Evolutionary conservation across 495 filamentous ascomycete genomes (phyloP).

Genomic region (Tuber borchii): DNA sequence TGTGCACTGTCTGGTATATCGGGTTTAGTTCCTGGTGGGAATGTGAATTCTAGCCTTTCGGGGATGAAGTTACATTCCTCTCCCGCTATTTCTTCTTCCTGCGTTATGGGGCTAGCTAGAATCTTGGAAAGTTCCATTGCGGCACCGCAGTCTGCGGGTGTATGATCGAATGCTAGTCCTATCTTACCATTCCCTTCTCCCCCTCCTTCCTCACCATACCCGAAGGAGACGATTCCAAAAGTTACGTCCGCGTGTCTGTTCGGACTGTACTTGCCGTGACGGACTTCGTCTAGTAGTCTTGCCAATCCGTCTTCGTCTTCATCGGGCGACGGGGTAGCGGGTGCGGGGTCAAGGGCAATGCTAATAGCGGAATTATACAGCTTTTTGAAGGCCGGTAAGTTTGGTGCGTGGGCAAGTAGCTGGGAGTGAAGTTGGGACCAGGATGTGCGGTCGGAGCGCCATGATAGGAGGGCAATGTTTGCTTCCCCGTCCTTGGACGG

Average conservation of each 20-base stretch:
- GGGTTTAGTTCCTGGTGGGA: constrained; percentile 9
- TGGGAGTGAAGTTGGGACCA: constrained; percentile 11
- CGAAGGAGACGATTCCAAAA: constrained; percentile 21
- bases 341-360: neutral
- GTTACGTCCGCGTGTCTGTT: constrained; percentile 34
- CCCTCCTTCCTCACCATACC: neutral
- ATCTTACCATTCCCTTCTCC: neutral
- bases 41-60: neutral
- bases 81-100: neutral
- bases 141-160: constrained; percentile 17
- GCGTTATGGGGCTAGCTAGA: neutral
- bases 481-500: neutral
- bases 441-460: constrained; percentile 16
- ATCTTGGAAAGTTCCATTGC: constrained; percentile 21
- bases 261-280: constrained; percentile 13
- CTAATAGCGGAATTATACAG: neutral
- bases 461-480: constrained; percentile 25
- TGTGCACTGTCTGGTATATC: neutral
- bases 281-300: constrained; percentile 19
- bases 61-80: neutral
- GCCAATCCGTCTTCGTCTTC: constrained; percentile 4
- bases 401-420: neutral
- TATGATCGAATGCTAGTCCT: constrained; percentile 20
- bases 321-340: neutral
- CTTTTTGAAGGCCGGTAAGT: neutral